Percentiles rank a stretch among this genome's conserved stretches.
Conservation (phyloP, 169 alveolate species). For the Cryptosporidium viatorum region DNA sequence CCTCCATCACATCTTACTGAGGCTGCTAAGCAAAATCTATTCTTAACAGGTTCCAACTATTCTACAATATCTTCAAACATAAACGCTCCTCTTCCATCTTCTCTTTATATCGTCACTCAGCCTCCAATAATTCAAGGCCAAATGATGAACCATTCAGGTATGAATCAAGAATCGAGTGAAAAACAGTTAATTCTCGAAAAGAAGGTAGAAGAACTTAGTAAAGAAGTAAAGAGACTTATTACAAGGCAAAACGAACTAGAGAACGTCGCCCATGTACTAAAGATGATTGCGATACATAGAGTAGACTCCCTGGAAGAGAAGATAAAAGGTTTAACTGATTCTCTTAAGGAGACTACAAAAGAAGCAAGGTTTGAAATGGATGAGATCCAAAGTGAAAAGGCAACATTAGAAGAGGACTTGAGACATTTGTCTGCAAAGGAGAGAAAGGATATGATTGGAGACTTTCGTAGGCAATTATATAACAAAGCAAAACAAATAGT, state of each 20-base stretch:
- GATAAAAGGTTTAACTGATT: constrained; percentile 42
- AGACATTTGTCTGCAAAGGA: not conserved
- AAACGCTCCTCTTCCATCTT: constrained; percentile 43
- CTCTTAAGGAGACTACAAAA: not conserved
- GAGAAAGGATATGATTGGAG: constrained; percentile 37
- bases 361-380: not conserved
- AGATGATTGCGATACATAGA: constrained; percentile 70
- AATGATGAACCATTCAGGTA: constrained; percentile 38
- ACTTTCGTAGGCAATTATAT: constrained; percentile 34
- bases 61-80: not conserved
- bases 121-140: constrained; percentile 60
- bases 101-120: constrained; percentile 35
- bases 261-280: constrained; percentile 66
- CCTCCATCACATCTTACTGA: not conserved
- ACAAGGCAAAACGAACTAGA: constrained; percentile 42
- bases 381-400: not conserved
- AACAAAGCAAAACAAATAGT: constrained; percentile 56
- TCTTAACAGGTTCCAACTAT: not conserved
- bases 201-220: constrained; percentile 42
- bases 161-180: constrained; percentile 13
- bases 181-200: constrained; percentile 43
- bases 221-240: constrained; percentile 27
- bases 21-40: not conserved
- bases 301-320: constrained; percentile 67
- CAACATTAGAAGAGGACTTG: constrained; percentile 3